These are phyloP conservation scores for Hypoxylon sp. DNA, from an alignment of 2,329 filamentous ascomycete species.

Conservation along the genomic window DNA sequence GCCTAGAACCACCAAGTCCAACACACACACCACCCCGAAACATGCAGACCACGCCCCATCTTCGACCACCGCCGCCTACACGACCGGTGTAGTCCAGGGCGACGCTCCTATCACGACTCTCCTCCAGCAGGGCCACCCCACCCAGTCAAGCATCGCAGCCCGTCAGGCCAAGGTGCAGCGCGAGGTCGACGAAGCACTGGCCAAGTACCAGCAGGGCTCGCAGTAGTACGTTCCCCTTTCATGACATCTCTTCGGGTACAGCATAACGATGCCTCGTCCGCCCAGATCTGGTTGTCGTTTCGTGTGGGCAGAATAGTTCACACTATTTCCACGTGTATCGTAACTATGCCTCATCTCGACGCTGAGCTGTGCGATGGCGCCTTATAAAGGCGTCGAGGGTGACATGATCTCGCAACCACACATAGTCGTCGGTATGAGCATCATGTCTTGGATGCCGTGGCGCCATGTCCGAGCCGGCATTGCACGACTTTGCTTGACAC, in stretches of 20 bases:
- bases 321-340: too few species aligned
- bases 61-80: not conserved
- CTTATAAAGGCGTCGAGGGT: not conserved
- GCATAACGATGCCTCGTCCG: too few species aligned
- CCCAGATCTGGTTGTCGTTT: too few species aligned
- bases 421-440: not conserved
- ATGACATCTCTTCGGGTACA: not conserved
- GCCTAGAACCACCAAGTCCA: too few species aligned
- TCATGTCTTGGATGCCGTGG: too few species aligned
- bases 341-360: not conserved
- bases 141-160: not conserved
- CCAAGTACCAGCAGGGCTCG: not conserved
- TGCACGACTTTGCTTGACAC: too few species aligned
- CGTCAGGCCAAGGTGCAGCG: slow-evolving; percentile 7
- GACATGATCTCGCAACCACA: not conserved
- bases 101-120: slow-evolving; percentile 2
- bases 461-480: too few species aligned
- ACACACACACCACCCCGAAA: not conserved
- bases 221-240: slow-evolving; percentile 16
- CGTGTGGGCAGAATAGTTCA: too few species aligned
- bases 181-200: slow-evolving; percentile 17
- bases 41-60: too few species aligned
- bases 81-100: not conserved
- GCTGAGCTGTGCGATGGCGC: not conserved
- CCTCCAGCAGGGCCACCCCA: not conserved